Evolutionary conservation across 805 yeast species (phyloP), one percentile per base, ranked within the genome.

Genomic region (Torulaspora gathmanii): DNA sequence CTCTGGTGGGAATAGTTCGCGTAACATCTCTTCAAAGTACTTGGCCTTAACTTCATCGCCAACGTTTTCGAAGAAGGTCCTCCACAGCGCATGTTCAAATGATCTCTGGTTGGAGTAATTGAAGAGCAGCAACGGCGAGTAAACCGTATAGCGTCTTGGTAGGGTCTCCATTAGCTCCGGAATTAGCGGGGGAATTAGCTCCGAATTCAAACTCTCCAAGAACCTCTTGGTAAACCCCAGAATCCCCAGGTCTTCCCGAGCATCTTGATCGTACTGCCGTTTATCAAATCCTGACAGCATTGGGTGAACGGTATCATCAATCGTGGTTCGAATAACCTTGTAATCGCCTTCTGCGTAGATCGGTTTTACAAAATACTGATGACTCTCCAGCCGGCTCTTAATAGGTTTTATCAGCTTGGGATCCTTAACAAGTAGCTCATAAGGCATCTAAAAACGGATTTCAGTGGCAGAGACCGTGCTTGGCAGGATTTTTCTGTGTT

Each of bases 61-160:
- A 51, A 43, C 36, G 1, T 19, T 23, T 7, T 27, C 7, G 31
- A 65, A 63, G 31, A 60, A 55, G 0, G 29, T 10, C 0, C 27
- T 38, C 80, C 80, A 76, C 16, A 23, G 40, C 0, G 39, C 50
- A 30, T 65, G 47, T 19, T 70, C 73, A 51, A 79, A 77, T 0
- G 83, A 70, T 34, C 58, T 49, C 29, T 52, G 38, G 3, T 65
- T 70, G 0, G 75, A 58, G 33, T 75, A 71, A 40, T 78, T 73
- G 31, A 85, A 72, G 8, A 86, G 66, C 1, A 83, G 62, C 74
- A 86, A 62, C 0, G 95, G 93, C 1, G 80, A 78, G 56, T 86
- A 86, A 0, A 82, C 50, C 0, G 82, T 70, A 72, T 80, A 84
- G 52, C 78, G 74, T 37, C 70, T 31, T 13, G 68, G 66, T 31